Evolutionary conservation across 352 stramenopile species (phyloP).

Genomic region (Phytophthora lateralis): DNA sequence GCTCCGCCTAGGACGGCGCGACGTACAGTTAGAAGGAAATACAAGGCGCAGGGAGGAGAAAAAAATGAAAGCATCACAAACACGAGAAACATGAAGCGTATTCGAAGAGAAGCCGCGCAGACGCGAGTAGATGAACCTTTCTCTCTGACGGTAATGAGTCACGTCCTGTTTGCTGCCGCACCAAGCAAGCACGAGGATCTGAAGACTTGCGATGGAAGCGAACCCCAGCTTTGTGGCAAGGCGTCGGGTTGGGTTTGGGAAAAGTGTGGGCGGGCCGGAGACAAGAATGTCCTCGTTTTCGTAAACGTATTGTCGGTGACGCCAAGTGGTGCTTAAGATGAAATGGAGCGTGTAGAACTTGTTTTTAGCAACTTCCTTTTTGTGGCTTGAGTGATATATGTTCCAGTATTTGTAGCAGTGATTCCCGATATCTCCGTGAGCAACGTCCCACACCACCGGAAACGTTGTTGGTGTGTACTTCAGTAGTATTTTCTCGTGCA

Average conservation of each 20-base stretch:
- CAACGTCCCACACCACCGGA: too few relatives aligned
- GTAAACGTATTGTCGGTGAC: conserved; percentile 11
- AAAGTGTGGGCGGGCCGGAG: not conserved
- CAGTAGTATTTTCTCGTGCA: too few relatives aligned
- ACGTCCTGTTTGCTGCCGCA: not conserved
- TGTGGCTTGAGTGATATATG: not conserved
- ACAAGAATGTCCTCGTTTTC: not conserved
- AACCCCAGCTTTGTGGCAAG: not conserved
- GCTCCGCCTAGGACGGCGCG: conserved; percentile 15
- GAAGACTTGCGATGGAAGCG: conserved; percentile 19
- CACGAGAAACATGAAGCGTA: conserved; percentile 11
- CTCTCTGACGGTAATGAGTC: too few relatives aligned
- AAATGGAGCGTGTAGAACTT: conserved; percentile 21
- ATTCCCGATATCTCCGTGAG: too few relatives aligned
- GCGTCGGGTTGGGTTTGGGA: too few relatives aligned
- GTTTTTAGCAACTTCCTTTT: conserved; percentile 3
- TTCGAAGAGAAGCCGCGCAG: too few relatives aligned
- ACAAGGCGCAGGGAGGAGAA: conserved; percentile 2
- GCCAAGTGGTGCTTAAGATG: conserved; percentile 18
- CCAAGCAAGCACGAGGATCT: conserved; percentile 6
- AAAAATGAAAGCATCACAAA: conserved; percentile 16
- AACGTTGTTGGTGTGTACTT: too few relatives aligned
- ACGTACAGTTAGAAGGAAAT: conserved; percentile 30
- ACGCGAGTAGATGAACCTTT: too few relatives aligned
- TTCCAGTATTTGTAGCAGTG: too few relatives aligned